Evolutionary conservation across 306 rosid genomes (phyloP), one percentile per base, ranked within the genome.

Genomic region (Prunus campanulata): DNA sequence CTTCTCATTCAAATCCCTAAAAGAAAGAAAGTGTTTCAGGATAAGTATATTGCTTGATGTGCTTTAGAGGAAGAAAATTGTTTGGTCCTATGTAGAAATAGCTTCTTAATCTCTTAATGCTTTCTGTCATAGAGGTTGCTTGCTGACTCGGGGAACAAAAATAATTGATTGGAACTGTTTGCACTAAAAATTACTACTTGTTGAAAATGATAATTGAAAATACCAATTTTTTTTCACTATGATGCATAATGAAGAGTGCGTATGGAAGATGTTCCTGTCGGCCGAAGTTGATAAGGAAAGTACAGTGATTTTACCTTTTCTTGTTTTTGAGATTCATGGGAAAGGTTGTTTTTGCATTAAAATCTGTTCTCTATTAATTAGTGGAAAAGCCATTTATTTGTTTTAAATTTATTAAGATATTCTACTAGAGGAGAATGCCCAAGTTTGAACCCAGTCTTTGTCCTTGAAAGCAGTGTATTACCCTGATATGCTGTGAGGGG

Each of bases 1-100:
- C 44, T 15, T 59, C 55, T 76, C 47, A 44, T 66, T 56, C 49
- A 54, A 74, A 66, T 80, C 49, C 71, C 44, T 64, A 66, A 55
- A 48, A 20, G 48, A 9, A 59, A 42, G 11, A 29, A 49, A 68
- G 52, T 69, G 59, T 66, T 71, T 46, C 9, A 19, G 48, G 76
- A 54, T 24, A 48, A 66, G 52, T 60, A 10, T 35, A 25, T 74
- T 35, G 56, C 44, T 72, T 44, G 70, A 11, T 22, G 50, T 50
- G 51, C 68, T 39, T 78, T 57, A 62, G 30, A 15, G 57, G 11
- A 71, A 27, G 65, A 50, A 48, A 66, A 57, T 50, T 71, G 20
- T 72, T 15, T 6, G 16, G n/a, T 44, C 54, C 19, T 70, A 69
- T 68, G 27, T 15, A 42, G 55, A 70, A 68, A 32, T 57, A 68